These are phyloP conservation scores for Marasmius oreades DNA, from an alignment of 1,284 basidiomycete species.

Conservation along the genomic window DNA sequence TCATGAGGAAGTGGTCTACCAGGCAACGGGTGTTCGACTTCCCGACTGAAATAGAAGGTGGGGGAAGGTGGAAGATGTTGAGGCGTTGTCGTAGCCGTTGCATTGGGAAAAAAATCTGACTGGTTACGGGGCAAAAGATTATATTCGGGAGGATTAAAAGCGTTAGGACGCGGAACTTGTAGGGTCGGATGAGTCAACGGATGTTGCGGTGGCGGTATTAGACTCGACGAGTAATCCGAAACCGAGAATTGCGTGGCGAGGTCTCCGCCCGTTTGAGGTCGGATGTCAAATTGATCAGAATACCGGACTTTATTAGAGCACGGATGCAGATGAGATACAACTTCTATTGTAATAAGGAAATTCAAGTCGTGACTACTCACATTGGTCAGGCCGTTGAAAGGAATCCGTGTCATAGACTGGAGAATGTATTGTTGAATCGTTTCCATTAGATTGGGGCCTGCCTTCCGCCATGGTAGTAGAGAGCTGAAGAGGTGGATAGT, in stretches of 20 bases:
- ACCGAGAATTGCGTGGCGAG: conserved; percentile 42
- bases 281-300: conserved; percentile 49
- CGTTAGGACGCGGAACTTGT: conserved; percentile 35
- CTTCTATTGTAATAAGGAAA: conserved; percentile 31
- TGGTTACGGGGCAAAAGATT: conserved; percentile 38
- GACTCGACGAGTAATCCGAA: conserved; percentile 33
- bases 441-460: conserved; percentile 64
- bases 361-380: conserved; percentile 31
- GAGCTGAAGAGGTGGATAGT: conserved; percentile 52
- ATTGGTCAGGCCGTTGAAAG: conserved; percentile 43
- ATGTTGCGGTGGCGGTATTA: conserved; percentile 35
- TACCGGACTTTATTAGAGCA: conserved; percentile 65
- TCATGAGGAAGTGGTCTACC: conserved; percentile 39
- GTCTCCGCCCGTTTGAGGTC: conserved; percentile 36
- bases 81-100: conserved; percentile 37
- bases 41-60: conserved; percentile 34
- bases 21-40: conserved; percentile 43
- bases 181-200: conserved; percentile 41
- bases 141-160: conserved; percentile 33
- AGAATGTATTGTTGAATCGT: conserved; percentile 67
- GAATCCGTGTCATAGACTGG: conserved; percentile 51
- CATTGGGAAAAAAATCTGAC: conserved; percentile 37
- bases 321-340: conserved; percentile 35
- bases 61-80: conserved; percentile 27
- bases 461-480: conserved; percentile 49